phyloP scores from a whole-genome alignment of 75 land plant genomes.

The Sequoia sempervirens region DNA sequence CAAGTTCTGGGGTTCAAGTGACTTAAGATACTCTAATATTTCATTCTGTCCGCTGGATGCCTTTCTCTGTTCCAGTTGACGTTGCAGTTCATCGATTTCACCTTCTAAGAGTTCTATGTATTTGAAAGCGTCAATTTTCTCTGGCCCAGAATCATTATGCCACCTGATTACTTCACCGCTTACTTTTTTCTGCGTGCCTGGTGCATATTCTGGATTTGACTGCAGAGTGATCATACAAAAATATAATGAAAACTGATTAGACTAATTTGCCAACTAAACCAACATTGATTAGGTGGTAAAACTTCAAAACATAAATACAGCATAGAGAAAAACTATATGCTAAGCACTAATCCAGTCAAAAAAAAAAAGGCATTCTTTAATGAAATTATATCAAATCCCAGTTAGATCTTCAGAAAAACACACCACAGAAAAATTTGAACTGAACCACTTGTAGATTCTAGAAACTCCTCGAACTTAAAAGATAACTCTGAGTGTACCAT shows the following conservation, averaged over 20 bases:
- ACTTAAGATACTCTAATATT: slow-evolving; percentile 77
- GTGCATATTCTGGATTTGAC: slow-evolving; percentile 58
- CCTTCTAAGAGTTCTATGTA: slow-evolving; percentile 90
- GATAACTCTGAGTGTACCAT: not conserved
- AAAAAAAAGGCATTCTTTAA: not conserved
- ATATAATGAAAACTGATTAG: not conserved
- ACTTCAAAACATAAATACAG: not conserved
- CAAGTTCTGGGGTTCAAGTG: slow-evolving; percentile 88
- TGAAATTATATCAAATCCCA: not conserved
- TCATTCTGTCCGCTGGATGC: slow-evolving; percentile 69
- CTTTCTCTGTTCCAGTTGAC: slow-evolving; percentile 56
- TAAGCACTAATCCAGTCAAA: not conserved
- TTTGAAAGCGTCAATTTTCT: slow-evolving; percentile 76
- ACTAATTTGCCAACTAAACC: not conserved
- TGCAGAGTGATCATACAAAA: slow-evolving; percentile 6
- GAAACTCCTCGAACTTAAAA: not conserved
- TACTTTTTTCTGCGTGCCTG: slow-evolving; percentile 84
- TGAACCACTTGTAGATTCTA: not conserved
- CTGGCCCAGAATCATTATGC: slow-evolving; percentile 83
- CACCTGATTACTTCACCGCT: slow-evolving; percentile 90
- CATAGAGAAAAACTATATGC: not conserved
- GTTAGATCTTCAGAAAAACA: not conserved
- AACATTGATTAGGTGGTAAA: not conserved
- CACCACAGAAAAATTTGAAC: not conserved
- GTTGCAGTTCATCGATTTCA: slow-evolving; percentile 74